Evolutionary conservation across 345 rosid species (phyloP).

Genomic region (Leavenworthia alabamica): DNA sequence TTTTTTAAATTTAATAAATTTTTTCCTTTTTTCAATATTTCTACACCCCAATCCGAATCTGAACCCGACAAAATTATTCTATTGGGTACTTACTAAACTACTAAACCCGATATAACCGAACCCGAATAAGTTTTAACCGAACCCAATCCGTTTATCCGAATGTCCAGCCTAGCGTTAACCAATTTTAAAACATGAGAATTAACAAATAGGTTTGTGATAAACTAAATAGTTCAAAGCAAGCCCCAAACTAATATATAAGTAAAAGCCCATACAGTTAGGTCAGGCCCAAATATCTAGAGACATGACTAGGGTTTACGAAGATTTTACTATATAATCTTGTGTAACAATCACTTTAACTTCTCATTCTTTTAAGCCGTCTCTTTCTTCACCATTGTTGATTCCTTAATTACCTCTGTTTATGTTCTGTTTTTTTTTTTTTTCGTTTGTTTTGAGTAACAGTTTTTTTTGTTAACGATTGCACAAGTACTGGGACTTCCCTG

Average conservation of each 20-base stretch:
- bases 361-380: not conserved
- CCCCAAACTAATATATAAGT: not conserved
- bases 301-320: not conserved
- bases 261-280: not conserved
- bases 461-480: not conserved
- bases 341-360: not conserved
- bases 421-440: not conserved
- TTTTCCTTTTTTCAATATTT: no score
- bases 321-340: slow-evolving; percentile 4
- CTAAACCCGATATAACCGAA: no score
- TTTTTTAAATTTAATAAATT: no score
- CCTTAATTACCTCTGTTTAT: not conserved
- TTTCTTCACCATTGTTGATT: not conserved
- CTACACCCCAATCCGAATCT: no score
- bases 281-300: not conserved
- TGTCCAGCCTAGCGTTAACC: no score
- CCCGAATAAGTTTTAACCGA: no score
- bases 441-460: not conserved
- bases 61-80: no score
- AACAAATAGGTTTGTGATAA: no score
- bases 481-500: slow-evolving; percentile 36
- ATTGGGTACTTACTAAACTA: no score
- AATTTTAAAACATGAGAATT: no score
- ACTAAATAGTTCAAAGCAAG: not conserved
- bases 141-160: no score